Evolutionary conservation across 2,329 filamentous ascomycete genomes (phyloP).

Genomic region (Xylariomycetidae sp.): DNA sequence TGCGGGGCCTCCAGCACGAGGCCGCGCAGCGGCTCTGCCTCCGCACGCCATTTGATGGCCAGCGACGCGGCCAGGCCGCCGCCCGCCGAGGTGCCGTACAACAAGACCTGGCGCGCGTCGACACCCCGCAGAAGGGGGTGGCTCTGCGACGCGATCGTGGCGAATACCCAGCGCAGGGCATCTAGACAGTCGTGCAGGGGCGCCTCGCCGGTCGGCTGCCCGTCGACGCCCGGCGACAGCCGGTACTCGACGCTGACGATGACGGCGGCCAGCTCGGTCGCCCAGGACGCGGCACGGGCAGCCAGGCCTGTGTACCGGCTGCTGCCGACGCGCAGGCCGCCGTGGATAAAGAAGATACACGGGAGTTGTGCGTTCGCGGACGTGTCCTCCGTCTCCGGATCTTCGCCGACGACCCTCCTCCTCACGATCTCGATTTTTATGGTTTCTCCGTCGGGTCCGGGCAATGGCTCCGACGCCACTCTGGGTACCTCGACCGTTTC

Average conservation of each 20-base stretch:
- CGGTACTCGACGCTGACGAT: slow-evolving; percentile 12
- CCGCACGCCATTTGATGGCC: slow-evolving; percentile 9
- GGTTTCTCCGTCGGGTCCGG: neutral
- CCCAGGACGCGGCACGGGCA: slow-evolving; percentile 8
- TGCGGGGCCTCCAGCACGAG: slow-evolving; percentile 13
- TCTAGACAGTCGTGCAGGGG: slow-evolving; percentile 14
- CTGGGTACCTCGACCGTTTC: too few species aligned
- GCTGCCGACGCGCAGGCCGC: slow-evolving; percentile 11
- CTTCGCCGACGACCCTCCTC: too few species aligned
- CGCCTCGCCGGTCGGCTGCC: slow-evolving; percentile 9
- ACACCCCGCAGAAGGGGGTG: slow-evolving; percentile 5
- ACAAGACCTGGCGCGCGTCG: slow-evolving; percentile 6
- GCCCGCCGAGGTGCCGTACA: slow-evolving; percentile 12
- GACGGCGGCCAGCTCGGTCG: slow-evolving; percentile 8
- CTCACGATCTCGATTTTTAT: too few species aligned
- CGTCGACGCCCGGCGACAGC: slow-evolving; percentile 11
- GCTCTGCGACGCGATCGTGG: slow-evolving; percentile 5
- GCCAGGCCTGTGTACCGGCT: slow-evolving; percentile 9
- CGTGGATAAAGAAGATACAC: slow-evolving; percentile 15
- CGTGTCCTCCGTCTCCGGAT: too few species aligned
- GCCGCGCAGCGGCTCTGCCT: slow-evolving; percentile 6
- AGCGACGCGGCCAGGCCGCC: slow-evolving; percentile 11
- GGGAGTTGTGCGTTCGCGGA: slow-evolving; percentile 8
- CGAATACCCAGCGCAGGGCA: slow-evolving; percentile 12
- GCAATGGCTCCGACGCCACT: too few species aligned